Base-by-base conservation (phyloP, 768 basidiomycete species). In the Austroboletus festivus region DNA sequence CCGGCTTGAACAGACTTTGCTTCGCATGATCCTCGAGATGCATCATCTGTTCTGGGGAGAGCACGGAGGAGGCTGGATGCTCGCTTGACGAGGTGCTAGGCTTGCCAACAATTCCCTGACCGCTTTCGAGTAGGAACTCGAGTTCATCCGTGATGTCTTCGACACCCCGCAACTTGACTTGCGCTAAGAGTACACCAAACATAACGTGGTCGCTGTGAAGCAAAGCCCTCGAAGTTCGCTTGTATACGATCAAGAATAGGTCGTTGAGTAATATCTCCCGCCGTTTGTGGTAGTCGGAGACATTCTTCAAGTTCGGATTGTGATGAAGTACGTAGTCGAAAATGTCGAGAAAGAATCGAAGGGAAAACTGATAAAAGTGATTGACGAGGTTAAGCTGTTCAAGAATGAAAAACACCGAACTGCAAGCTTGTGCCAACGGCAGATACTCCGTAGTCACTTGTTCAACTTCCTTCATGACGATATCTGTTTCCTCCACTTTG, bases 361-460 rank as follows among this genome's bases (percentile, higher is more conserved):
- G 78, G 2, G 96, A 98, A 76, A 99, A 99, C 67, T 97, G 92
- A 63, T 99, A 99, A 74, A 98, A 98, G 70, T 96, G 95, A 62
- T 95, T 92, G 73, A 97, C 81, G 45, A 87, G 77, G 64, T 91
- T 87, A 42, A 98, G 79, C 61, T 97, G 93, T 61, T 98, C 95
- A 58, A 99, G 74, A 50, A 95, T 88, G 72, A 99, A 99, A 81
- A 91, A 99, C 37, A 97, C 85, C 1, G 92, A 84, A 64, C 93
- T 95, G 77, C 94, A 96, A 4, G 93, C 93, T 61, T 93, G 91
- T 0, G 96, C 95, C 41, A 99, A 71, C 9, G 95, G 92, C 12
- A 94, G 75, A 64, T 98, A 99, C 64, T 97, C 93, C 2, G 86
- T 78, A 10, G 95, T 98, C 38, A 98, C 94, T 61, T 90, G 83